phyloP scores from a whole-genome alignment of 1,284 basidiomycete genomes.

The Marasmius tenuissimus region DNA sequence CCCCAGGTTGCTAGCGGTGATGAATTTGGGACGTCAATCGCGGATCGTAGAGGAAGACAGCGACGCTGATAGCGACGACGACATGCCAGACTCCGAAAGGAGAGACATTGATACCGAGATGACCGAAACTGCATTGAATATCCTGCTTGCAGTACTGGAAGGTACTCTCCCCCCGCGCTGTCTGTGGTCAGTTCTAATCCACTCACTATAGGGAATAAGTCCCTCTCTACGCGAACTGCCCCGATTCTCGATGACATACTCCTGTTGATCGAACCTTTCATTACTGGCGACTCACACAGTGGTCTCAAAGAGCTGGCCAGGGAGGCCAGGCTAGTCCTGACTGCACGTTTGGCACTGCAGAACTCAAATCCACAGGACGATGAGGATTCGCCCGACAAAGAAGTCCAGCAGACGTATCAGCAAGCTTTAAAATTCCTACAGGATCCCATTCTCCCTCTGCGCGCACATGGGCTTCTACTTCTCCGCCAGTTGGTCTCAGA shows the following conservation, averaged over 20 bases:
- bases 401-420: constrained; percentile 67
- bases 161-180: constrained; percentile 42
- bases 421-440: constrained; percentile 86
- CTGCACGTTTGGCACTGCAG: constrained; percentile 71
- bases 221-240: constrained; percentile 59
- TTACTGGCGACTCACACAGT: constrained; percentile 41
- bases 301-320: constrained; percentile 60
- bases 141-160: constrained; percentile 82
- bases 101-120: constrained; percentile 60
- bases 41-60: constrained; percentile 49
- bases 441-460: constrained; percentile 93
- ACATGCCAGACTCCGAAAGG: constrained; percentile 41
- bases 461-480: constrained; percentile 87
- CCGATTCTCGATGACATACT: constrained; percentile 75
- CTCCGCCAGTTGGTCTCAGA: constrained; percentile 71
- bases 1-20: background rate
- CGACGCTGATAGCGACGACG: constrained; percentile 71
- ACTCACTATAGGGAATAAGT: constrained; percentile 57
- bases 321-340: constrained; percentile 82
- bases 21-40: constrained; percentile 18
- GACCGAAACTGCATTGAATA: constrained; percentile 71
- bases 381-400: constrained; percentile 40
- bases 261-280: constrained; percentile 58
- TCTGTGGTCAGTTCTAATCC: background rate
- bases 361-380: constrained; percentile 25